These are phyloP conservation scores for Entelexis paramagnoliae DNA, from an alignment of 1,139 yeast species.

Conservation along the genomic window DNA sequence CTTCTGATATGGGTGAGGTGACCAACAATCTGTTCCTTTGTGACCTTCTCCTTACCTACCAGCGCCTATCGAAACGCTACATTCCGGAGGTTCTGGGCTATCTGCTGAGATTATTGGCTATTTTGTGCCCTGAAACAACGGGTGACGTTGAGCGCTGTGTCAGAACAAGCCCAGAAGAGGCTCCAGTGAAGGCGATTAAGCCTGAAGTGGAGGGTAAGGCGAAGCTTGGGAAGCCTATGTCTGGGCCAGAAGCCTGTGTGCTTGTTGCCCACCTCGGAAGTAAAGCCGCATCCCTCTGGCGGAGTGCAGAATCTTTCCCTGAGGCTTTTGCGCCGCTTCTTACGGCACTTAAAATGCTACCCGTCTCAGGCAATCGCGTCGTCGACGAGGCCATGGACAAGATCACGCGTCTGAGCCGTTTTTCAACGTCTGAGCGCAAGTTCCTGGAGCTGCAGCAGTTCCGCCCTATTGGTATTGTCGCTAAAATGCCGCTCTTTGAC, in stretches of 20 bases:
- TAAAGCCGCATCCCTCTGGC: conserved; percentile 41
- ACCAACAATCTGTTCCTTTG: conserved; percentile 41
- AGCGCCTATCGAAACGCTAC: conserved; percentile 65
- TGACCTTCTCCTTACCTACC: conserved; percentile 59
- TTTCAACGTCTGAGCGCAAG: conserved; percentile 44
- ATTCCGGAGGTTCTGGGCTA: conserved; percentile 68
- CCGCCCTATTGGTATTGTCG: conserved; percentile 71
- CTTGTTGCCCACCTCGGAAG: conserved; percentile 16
- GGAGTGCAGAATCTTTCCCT: conserved; percentile 50
- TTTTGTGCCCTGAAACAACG: conserved; percentile 5
- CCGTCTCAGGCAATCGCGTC: background rate
- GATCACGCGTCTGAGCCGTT: conserved; percentile 29
- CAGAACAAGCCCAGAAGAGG: conserved; percentile 7
- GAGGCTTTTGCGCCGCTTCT: conserved; percentile 45
- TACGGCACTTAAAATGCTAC: background rate
- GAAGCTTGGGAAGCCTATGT: conserved; percentile 1
- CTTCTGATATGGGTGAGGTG: conserved; percentile 30
- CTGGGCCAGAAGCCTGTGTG: conserved; percentile 10
- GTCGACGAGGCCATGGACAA: conserved; percentile 6
- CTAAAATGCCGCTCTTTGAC: conserved; percentile 84
- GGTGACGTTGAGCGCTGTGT: conserved; percentile 14
- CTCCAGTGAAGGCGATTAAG: background rate
- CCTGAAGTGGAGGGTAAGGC: background rate
- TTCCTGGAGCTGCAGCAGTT: conserved; percentile 86
- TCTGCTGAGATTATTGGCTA: conserved; percentile 42